Percentiles rank a stretch among this genome's conserved stretches.
Evolutionary conservation across 192 early-diverging fungal genomes (phyloP).

Genomic region (Pilobolus umbonatus): DNA sequence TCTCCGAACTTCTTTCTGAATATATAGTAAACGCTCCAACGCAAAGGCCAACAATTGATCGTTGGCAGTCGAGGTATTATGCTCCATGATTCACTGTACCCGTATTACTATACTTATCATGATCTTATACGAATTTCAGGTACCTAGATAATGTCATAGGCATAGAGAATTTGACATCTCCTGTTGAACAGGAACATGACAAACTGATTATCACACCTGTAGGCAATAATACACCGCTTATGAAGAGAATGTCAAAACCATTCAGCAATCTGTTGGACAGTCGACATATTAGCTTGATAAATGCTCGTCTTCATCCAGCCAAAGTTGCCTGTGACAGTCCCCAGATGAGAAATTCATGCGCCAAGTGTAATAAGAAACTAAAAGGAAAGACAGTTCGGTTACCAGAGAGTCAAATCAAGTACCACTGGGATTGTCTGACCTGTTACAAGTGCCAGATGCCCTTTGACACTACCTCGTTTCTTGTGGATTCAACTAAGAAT

Average conservation of each 20-base stretch:
- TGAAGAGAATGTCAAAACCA: slow-evolving; percentile 3
- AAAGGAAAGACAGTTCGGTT: slow-evolving; percentile 19
- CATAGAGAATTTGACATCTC: background rate
- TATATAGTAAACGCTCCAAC: background rate
- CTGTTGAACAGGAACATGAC: background rate
- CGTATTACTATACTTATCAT: background rate
- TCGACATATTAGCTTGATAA: too few species aligned
- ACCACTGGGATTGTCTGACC: slow-evolving; percentile 26
- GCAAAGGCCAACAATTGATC: slow-evolving; percentile 13
- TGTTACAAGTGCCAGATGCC: slow-evolving; percentile 16
- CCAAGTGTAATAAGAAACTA: slow-evolving; percentile 15
- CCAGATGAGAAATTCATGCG: slow-evolving; percentile 1
- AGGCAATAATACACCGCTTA: background rate
- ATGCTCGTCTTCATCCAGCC: too few species aligned
- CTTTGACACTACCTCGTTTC: slow-evolving; percentile 18
- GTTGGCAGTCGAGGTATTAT: slow-evolving; percentile 27
- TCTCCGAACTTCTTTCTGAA: background rate
- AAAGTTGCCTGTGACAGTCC: too few species aligned
- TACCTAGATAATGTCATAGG: slow-evolving; percentile 17
- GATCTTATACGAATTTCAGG: background rate
- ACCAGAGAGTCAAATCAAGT: slow-evolving; percentile 6
- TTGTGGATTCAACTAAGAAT: slow-evolving; percentile 11
- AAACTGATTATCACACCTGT: background rate
- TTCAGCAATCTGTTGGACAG: background rate
- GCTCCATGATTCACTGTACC: background rate